These are phyloP conservation scores for Penicillium hesseltinei DNA, from an alignment of 2,329 filamentous ascomycete genomes.

Conservation along the genomic window DNA sequence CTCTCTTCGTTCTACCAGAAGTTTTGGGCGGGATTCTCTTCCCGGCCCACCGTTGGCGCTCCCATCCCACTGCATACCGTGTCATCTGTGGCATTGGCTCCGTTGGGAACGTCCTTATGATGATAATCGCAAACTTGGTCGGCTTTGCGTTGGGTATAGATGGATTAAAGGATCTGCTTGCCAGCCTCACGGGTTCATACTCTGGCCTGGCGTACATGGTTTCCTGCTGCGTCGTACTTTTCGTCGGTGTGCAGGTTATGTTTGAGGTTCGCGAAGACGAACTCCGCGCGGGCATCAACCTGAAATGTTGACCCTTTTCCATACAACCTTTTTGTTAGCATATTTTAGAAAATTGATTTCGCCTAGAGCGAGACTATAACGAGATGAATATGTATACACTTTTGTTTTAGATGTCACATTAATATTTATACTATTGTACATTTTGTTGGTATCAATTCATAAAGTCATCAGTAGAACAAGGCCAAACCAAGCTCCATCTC, in stretches of 20 bases:
- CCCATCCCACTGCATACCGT: conserved; percentile 69
- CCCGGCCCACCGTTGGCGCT: conserved; percentile 69
- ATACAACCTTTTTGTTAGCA: background rate
- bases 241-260: conserved; percentile 89
- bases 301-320: conserved; percentile 66
- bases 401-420: background rate
- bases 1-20: conserved; percentile 90
- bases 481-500: background rate
- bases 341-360: background rate
- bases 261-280: conserved; percentile 90
- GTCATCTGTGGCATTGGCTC: conserved; percentile 77
- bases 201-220: conserved; percentile 73
- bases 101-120: conserved; percentile 83
- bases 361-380: background rate
- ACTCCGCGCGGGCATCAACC: conserved; percentile 71
- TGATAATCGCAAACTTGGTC: conserved; percentile 93
- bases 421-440: conserved; percentile 15
- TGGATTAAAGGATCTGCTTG: conserved; percentile 73
- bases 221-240: conserved; percentile 69
- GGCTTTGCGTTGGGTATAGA: conserved; percentile 93
- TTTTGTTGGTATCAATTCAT: conserved; percentile 18
- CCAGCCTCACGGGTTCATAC: conserved; percentile 72
- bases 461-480: conserved; percentile 14
- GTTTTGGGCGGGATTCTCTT: conserved; percentile 70
- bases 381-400: background rate